Evolutionary conservation across 1,284 basidiomycete genomes (phyloP).

Genomic region (Cystobasidium sp.): DNA sequence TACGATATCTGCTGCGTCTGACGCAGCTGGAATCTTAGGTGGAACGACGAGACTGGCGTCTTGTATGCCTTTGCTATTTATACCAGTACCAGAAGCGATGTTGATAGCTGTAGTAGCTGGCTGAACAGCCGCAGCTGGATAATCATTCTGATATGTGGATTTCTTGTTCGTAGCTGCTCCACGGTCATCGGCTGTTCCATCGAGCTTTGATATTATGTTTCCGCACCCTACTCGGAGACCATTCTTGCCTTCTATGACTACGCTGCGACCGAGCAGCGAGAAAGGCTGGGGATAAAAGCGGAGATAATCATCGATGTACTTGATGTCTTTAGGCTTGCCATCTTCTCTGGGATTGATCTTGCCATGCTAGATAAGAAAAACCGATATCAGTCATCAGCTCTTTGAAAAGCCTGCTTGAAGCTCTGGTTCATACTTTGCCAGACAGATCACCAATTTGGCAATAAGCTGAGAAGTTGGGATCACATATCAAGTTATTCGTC

Average conservation of each 20-base stretch:
- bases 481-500: conserved; percentile 49
- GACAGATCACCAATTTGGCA: conserved; percentile 53
- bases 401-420: not conserved
- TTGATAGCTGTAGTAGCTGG: conserved; percentile 15
- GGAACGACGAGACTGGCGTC: conserved; percentile 19
- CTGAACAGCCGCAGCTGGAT: not conserved
- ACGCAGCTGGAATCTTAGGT: not conserved
- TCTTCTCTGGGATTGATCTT: conserved; percentile 46
- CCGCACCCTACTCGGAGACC: conserved; percentile 52
- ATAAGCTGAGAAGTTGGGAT: conserved; percentile 51
- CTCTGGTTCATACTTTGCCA: conserved; percentile 41
- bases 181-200: conserved; percentile 48
- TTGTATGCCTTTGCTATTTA: conserved; percentile 11
- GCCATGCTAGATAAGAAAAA: conserved; percentile 47
- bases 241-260: conserved; percentile 51
- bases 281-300: conserved; percentile 52
- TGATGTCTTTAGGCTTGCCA: conserved; percentile 42
- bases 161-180: conserved; percentile 23
- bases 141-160: conserved; percentile 31
- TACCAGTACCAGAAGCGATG: not conserved
- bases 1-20: conserved; percentile 8
- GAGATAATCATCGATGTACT: conserved; percentile 48
- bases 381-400: too few relatives aligned
- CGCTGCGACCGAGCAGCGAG: conserved; percentile 52
- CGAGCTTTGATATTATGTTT: conserved; percentile 52